Percentiles rank a stretch among this genome's conserved stretches.
Evolutionary conservation across 108 stramenopile species (phyloP).

Genomic region (Heterococcus sp.): DNA sequence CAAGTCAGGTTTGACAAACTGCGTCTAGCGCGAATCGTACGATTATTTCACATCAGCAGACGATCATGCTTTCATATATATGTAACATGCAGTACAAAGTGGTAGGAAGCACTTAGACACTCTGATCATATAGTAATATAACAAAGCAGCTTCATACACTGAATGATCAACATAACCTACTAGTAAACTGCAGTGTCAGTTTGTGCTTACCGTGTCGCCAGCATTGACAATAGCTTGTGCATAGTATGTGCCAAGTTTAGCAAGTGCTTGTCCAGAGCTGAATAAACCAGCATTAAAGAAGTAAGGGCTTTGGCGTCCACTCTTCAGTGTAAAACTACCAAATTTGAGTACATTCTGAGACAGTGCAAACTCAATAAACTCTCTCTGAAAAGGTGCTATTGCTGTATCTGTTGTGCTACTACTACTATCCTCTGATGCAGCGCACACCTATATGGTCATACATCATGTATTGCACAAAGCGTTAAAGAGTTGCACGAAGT

Average conservation of each 20-base stretch:
- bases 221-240: conserved; percentile 81
- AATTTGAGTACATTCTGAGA: conserved; percentile 82
- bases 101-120: no score
- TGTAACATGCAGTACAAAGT: no score
- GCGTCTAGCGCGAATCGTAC: no score
- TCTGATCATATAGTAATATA: no score
- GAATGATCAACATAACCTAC: no score
- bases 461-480: not conserved
- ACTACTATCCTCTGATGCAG: not conserved
- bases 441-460: not conserved
- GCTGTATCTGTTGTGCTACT: not conserved
- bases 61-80: no score
- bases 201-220: not conserved
- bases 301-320: conserved; percentile 93
- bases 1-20: no score
- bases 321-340: conserved; percentile 93
- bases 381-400: conserved; percentile 64
- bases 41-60: no score
- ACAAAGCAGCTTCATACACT: no score
- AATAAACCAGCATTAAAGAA: conserved; percentile 92
- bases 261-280: conserved; percentile 47
- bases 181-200: no score
- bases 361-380: conserved; percentile 88
- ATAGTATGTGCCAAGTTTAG: conserved; percentile 79
- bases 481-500: not conserved